Percentiles rank a stretch among this genome's conserved stretches.
Conservation (phyloP, 129 eudicot species). For the Arctium lappa region DNA sequence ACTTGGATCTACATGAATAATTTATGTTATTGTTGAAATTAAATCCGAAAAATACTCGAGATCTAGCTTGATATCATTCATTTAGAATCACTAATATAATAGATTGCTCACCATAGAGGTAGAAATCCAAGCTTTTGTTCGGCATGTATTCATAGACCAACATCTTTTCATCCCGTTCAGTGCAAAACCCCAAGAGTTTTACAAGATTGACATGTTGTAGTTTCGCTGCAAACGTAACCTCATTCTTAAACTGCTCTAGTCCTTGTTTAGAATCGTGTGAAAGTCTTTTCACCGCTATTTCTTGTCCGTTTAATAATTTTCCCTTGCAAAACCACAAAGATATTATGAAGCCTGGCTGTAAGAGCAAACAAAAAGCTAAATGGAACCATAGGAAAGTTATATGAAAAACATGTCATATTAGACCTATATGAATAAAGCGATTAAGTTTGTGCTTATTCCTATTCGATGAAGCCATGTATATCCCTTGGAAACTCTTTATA, state of each 20-base stretch:
- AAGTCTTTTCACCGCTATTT: conserved; percentile 47
- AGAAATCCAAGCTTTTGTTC: conserved; percentile 48
- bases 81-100: not conserved
- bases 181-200: conserved; percentile 46
- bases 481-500: too few relatives aligned
- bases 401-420: not conserved
- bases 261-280: conserved; percentile 45
- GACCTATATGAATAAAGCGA: too few relatives aligned
- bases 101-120: conserved; percentile 35
- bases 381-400: not conserved
- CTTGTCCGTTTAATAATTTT: conserved; percentile 33
- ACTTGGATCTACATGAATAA: conserved; percentile 34
- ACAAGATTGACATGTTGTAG: conserved; percentile 44
- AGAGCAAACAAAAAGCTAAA: not conserved
- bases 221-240: conserved; percentile 45
- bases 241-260: conserved; percentile 43
- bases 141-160: conserved; percentile 50
- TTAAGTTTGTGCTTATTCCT: too few relatives aligned
- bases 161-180: conserved; percentile 46
- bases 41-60: not conserved
- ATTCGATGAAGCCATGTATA: too few relatives aligned
- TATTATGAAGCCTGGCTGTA: not conserved
- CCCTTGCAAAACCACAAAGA: conserved; percentile 30
- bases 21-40: not conserved
- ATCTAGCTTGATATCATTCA: not conserved